Percentiles rank a stretch among this genome's conserved stretches.
phyloP scores from a whole-genome alignment of 768 basidiomycete genomes.

The Boletus speciosus region DNA sequence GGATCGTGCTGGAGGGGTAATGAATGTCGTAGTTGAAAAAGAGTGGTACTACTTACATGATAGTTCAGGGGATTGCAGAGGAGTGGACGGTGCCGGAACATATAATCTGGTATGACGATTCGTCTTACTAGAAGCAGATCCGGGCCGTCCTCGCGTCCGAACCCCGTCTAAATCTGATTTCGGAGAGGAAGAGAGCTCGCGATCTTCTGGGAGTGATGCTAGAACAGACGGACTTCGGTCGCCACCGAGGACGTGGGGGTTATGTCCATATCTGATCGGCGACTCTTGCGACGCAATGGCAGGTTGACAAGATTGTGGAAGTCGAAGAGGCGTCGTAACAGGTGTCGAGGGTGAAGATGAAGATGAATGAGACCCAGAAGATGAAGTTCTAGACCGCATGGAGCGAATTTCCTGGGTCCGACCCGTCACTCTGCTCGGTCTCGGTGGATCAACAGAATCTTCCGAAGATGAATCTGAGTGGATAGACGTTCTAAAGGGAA shows the following conservation, averaged over 20 bases:
- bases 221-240: slow-evolving; percentile 29
- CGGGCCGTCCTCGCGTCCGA: slow-evolving; percentile 17
- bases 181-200: slow-evolving; percentile 34
- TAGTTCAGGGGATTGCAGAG: slow-evolving; percentile 6
- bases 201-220: slow-evolving; percentile 51
- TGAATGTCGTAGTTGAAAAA: neutral
- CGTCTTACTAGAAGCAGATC: slow-evolving; percentile 8
- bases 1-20: slow-evolving; percentile 12
- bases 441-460: slow-evolving; percentile 5
- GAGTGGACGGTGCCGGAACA: slow-evolving; percentile 5
- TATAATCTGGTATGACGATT: slow-evolving; percentile 24
- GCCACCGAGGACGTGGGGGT: slow-evolving; percentile 16
- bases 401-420: slow-evolving; percentile 5
- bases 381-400: slow-evolving; percentile 21
- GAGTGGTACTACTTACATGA: slow-evolving; percentile 9
- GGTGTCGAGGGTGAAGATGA: slow-evolving; percentile 28
- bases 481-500: neutral
- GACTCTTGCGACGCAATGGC: slow-evolving; percentile 22
- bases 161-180: slow-evolving; percentile 6
- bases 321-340: slow-evolving; percentile 12
- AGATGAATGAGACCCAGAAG: slow-evolving; percentile 23
- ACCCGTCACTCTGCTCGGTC: slow-evolving; percentile 3
- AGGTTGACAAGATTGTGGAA: slow-evolving; percentile 18
- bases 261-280: slow-evolving; percentile 27
- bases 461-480: slow-evolving; percentile 30